Conservation (phyloP, 2,329 filamentous ascomycete species). For the Lachnellula cervina region DNA sequence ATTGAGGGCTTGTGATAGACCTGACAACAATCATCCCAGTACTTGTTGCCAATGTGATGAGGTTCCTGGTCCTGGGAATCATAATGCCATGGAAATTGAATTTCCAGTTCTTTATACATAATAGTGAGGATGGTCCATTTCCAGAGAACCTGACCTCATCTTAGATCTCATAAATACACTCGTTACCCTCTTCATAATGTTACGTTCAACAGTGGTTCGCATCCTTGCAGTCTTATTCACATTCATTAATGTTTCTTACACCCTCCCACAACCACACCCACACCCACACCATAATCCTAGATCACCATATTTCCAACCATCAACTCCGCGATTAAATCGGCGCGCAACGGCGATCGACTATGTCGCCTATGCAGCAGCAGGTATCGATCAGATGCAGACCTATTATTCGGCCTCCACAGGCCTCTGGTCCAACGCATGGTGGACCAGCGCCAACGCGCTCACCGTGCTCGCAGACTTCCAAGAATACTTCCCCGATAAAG, state of each 20-base stretch:
- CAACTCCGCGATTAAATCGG: conserved; percentile 1
- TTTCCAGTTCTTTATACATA: not conserved
- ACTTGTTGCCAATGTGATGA: conserved; percentile 2
- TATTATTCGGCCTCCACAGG: conserved; percentile 59
- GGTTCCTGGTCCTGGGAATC: conserved; percentile 1
- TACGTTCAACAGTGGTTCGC: not conserved
- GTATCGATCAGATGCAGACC: conserved; percentile 45
- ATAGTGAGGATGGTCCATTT: not conserved
- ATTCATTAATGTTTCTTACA: conserved; percentile 3
- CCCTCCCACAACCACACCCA: too few relatives aligned
- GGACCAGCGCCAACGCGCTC: conserved; percentile 65
- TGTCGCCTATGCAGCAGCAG: conserved; percentile 26
- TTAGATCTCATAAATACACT: not conserved
- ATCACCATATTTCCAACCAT: not conserved
- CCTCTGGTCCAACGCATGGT: conserved; percentile 64
- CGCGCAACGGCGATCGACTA: conserved; percentile 18
- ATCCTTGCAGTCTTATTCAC: conserved; percentile 1
- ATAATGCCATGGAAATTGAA: not conserved
- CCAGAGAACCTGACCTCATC: not conserved
- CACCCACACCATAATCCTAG: conserved; percentile 1
- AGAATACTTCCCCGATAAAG: conserved; percentile 20
- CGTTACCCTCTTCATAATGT: conserved; percentile 7
- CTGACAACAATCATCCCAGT: not conserved
- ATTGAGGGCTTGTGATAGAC: not conserved
- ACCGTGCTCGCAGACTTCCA: conserved; percentile 55